These are phyloP conservation scores for Daedalea quercina DNA, from an alignment of 768 basidiomycete species.

Conservation along the genomic window DNA sequence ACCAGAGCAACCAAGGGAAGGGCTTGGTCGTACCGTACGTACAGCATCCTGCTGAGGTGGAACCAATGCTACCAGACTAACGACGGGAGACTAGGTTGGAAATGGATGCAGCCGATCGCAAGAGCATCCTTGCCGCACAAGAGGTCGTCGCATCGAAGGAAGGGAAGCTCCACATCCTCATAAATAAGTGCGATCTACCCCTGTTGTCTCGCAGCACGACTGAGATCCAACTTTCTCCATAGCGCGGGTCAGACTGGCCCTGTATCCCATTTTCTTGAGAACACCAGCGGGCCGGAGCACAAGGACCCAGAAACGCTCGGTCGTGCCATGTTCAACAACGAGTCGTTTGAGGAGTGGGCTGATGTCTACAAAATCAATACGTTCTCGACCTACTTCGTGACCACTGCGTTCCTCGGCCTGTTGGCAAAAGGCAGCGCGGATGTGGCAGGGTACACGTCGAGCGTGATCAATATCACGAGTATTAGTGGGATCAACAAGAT, in stretches of 20 bases:
- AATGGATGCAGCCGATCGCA: constrained; percentile 69
- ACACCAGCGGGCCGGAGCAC: constrained; percentile 49
- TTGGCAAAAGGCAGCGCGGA: constrained; percentile 68
- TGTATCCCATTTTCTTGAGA: constrained; percentile 45
- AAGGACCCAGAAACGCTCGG: constrained; percentile 62
- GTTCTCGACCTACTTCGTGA: constrained; percentile 72
- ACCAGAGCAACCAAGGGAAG: constrained; percentile 35
- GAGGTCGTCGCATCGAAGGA: constrained; percentile 49
- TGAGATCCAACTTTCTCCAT: not conserved
- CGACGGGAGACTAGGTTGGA: constrained; percentile 34
- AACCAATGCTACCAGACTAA: not conserved
- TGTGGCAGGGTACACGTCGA: constrained; percentile 47
- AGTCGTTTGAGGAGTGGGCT: constrained; percentile 57
- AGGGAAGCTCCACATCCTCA: constrained; percentile 68
- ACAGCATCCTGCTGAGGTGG: not conserved
- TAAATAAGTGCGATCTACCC: constrained; percentile 63
- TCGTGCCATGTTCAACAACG: constrained; percentile 62
- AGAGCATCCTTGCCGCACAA: constrained; percentile 54
- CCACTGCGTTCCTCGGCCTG: constrained; percentile 69
- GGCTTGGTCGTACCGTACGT: constrained; percentile 57
- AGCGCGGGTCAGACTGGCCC: constrained; percentile 79
- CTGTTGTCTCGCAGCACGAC: not conserved
- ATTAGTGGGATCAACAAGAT: constrained; percentile 68
- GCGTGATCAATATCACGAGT: constrained; percentile 72
- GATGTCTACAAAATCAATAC: constrained; percentile 61